phyloP scores from a whole-genome alignment of 2,329 filamentous ascomycete species.

The Gaeumannomyces sp. region DNA sequence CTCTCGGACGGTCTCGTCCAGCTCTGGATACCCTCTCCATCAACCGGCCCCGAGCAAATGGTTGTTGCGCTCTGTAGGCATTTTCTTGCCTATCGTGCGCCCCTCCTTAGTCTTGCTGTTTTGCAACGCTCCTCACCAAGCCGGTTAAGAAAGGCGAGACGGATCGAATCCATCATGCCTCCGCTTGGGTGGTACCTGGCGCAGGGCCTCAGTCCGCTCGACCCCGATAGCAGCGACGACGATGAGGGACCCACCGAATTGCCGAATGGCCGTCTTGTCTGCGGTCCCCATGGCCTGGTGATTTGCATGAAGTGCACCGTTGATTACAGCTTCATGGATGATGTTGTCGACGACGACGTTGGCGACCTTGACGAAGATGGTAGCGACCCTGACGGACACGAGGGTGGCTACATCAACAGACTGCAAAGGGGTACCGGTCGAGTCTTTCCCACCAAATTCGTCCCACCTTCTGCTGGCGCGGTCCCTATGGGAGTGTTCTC shows the following conservation, averaged over 20 bases:
- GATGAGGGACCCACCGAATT: slow-evolving; percentile 28
- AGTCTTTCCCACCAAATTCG: slow-evolving; percentile 28
- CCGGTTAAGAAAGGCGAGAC: no score
- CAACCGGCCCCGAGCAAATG: no score
- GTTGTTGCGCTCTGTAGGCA: no score
- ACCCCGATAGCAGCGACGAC: slow-evolving; percentile 24
- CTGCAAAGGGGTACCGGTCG: slow-evolving; percentile 23
- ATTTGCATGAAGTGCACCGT: slow-evolving; percentile 26
- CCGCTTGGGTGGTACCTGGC: slow-evolving; percentile 21
- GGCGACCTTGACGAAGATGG: neutral
- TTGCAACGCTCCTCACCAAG: neutral
- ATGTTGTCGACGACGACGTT: slow-evolving; percentile 8
- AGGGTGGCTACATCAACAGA: no score
- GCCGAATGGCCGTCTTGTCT: slow-evolving; percentile 29
- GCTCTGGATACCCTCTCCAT: no score
- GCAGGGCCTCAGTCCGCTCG: slow-evolving; percentile 22
- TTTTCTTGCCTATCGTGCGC: neutral
- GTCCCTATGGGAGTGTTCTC: slow-evolving; percentile 24
- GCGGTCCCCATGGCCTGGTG: slow-evolving; percentile 26
- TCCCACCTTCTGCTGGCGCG: slow-evolving; percentile 17
- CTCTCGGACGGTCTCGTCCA: no score
- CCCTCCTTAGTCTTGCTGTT: slow-evolving; percentile 6
- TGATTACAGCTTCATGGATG: slow-evolving; percentile 31
- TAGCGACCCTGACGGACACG: neutral
- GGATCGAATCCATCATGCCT: slow-evolving; percentile 17